phyloP scores from a whole-genome alignment of 805 yeast species.

The Jamesozyma piceae region DNA sequence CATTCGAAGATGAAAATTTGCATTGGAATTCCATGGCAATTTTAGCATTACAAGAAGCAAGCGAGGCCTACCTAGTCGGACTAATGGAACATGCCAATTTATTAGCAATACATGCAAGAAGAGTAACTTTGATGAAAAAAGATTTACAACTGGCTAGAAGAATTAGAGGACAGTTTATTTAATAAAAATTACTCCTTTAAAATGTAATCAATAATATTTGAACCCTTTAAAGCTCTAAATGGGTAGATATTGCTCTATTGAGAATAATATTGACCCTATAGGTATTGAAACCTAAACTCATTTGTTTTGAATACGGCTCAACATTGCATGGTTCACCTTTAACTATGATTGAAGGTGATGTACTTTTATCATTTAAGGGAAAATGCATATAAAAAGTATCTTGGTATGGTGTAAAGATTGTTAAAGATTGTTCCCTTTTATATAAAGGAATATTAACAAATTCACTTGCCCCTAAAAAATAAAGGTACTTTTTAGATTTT shows the following conservation, averaged over 20 bases:
- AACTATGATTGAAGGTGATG: too few species aligned
- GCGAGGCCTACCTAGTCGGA: slow-evolving; percentile 68
- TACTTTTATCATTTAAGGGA: too few species aligned
- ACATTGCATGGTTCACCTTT: too few species aligned
- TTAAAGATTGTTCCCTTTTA: not conserved
- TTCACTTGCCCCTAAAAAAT: not conserved
- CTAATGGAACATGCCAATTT: slow-evolving; percentile 68
- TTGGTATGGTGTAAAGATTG: not conserved
- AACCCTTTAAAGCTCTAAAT: not conserved
- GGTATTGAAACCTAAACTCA: too few species aligned
- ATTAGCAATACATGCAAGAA: slow-evolving; percentile 68
- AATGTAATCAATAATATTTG: not conserved
- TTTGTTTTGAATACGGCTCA: too few species aligned
- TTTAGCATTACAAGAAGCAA: slow-evolving; percentile 70
- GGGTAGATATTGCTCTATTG: too few species aligned
- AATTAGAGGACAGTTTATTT: slow-evolving; percentile 47
- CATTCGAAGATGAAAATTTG: slow-evolving; percentile 42
- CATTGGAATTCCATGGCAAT: slow-evolving; percentile 77
- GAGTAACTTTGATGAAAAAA: slow-evolving; percentile 80
- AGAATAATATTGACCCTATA: too few species aligned
- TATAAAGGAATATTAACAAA: not conserved
- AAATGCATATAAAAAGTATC: not conserved
- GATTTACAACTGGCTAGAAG: slow-evolving; percentile 75
- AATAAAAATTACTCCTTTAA: not conserved
- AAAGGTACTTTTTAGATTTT: not conserved